phyloP scores from a whole-genome alignment of 2,329 filamentous ascomycete species.

The Celoporthe dispersa region DNA sequence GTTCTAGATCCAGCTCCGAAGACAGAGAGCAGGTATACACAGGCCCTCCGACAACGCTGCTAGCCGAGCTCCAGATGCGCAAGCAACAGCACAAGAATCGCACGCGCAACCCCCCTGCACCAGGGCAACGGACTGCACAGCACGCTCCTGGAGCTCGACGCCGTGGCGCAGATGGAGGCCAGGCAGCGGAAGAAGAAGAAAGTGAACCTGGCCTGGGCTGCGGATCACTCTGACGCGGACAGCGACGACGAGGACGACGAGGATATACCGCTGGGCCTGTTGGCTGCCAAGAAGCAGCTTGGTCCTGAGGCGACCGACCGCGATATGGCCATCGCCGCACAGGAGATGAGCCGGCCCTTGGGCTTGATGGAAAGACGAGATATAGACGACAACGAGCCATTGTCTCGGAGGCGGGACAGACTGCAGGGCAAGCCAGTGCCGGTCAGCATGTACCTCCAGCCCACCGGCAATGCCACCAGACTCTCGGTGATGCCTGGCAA shows the following conservation, averaged over 20 bases:
- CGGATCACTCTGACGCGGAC: conserved; percentile 48
- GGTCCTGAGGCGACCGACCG: conserved; percentile 40
- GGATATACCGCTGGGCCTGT: conserved; percentile 84
- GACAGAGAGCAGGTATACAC: conserved; percentile 58
- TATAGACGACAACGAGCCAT: conserved; percentile 89
- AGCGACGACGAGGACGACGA: conserved; percentile 71
- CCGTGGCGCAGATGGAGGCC: conserved; percentile 83
- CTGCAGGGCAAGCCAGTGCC: conserved; percentile 64
- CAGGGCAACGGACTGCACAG: conserved; percentile 82
- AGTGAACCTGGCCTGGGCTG: conserved; percentile 82
- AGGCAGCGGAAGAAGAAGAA: conserved; percentile 74
- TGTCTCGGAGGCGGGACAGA: conserved; percentile 76
- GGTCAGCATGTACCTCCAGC: conserved; percentile 37
- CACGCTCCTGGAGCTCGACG: conserved; percentile 87
- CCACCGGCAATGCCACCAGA: conserved; percentile 24
- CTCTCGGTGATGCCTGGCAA: conserved; percentile 22
- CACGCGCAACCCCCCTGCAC: conserved; percentile 66
- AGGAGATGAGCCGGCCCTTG: conserved; percentile 66
- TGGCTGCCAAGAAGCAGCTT: conserved; percentile 69
- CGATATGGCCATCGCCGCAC: conserved; percentile 51
- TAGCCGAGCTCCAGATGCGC: conserved; percentile 88
- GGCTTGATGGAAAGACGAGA: conserved; percentile 81
- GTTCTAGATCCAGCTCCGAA: conserved; percentile 43
- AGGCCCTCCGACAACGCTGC: conserved; percentile 82
- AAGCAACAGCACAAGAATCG: conserved; percentile 87